Evolutionary conservation across 495 filamentous ascomycete species (phyloP), one percentile per base, ranked within the genome.

Genomic region (Lasiosphaeris hirsuta): DNA sequence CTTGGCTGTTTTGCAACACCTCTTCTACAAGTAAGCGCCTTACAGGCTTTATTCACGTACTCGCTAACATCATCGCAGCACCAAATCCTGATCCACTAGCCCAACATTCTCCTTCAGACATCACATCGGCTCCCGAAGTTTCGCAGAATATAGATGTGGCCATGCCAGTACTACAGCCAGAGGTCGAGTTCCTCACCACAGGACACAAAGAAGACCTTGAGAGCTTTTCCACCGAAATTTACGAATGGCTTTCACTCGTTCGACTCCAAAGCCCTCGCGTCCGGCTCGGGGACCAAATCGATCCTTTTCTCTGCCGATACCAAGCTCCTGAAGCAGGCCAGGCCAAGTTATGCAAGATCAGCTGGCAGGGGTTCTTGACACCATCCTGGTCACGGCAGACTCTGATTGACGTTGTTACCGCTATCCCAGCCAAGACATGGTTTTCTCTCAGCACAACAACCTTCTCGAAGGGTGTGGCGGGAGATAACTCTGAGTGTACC

Each of bases 181-280:
- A 73, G 8, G 48, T 70, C 6, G 67, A 75, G 15, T 59, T 74
- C 10, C 61, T 74, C 35, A 62, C 73, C 0, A 60, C 75, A 13
- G 40, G 40, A 35, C 65, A 56, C 35, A 71, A 68, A 23, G 65
- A 69, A 18, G 80, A 83, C 5, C 69, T 89, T 7, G 78, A 85
- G 58, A 80, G 86, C 13, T 81, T 80, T 61, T 81, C 83, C 33
- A 78, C 81, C 2, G 83, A 87, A 11, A 63, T 90, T 10, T 85
- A 90, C 30, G 94, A 98, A 71, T 98, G 92, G 90, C 72, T 97
- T 2, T 86, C 86, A 19, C 76, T 98, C 51, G 74, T 89, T 10
- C 78, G 82, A 10, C 79, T 93, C 2, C 68, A 78, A 11, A 95
- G 91, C 18, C 86, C 88, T n/a, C 83, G 92, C 30, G 69, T 97